These are phyloP conservation scores for Metarhizium sp. DNA, from an alignment of 2,329 filamentous ascomycete genomes.

Conservation along the genomic window DNA sequence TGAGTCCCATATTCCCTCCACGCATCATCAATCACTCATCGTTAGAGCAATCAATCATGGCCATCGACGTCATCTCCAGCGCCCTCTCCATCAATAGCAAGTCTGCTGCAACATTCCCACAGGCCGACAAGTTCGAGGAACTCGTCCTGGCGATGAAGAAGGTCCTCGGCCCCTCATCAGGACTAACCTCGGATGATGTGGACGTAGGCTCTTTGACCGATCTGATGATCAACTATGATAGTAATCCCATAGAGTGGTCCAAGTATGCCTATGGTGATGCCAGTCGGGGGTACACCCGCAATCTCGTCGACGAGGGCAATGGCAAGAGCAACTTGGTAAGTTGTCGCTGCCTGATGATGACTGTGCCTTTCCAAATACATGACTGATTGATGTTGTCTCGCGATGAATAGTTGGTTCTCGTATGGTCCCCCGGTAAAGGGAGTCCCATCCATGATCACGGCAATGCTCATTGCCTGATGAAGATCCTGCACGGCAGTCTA, in stretches of 20 bases:
- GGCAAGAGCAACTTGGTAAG: conserved; percentile 65
- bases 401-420: conserved; percentile 60
- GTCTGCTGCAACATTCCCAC: conserved; percentile 13
- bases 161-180: conserved; percentile 70
- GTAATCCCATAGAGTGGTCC: conserved; percentile 60
- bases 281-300: conserved; percentile 69
- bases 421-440: conserved; percentile 78
- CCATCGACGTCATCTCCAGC: conserved; percentile 23
- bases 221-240: conserved; percentile 68
- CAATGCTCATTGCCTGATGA: conserved; percentile 90
- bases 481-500: conserved; percentile 67
- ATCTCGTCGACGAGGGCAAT: conserved; percentile 84
- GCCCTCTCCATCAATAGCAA: conserved; percentile 12
- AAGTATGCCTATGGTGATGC: conserved; percentile 66
- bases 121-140: conserved; percentile 49
- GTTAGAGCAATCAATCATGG: conserved; percentile 19
- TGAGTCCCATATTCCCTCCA: background rate
- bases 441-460: conserved; percentile 84
- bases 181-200: conserved; percentile 73
- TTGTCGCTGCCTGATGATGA: conserved; percentile 5
- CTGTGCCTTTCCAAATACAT: background rate
- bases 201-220: conserved; percentile 61
- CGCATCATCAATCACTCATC: background rate
- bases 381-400: background rate
- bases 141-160: conserved; percentile 67